A percentile compares a stretch with the other conserved stretches of the same genome.
phyloP scores from a whole-genome alignment of 345 rosid species.

The Murraya koenigii region DNA sequence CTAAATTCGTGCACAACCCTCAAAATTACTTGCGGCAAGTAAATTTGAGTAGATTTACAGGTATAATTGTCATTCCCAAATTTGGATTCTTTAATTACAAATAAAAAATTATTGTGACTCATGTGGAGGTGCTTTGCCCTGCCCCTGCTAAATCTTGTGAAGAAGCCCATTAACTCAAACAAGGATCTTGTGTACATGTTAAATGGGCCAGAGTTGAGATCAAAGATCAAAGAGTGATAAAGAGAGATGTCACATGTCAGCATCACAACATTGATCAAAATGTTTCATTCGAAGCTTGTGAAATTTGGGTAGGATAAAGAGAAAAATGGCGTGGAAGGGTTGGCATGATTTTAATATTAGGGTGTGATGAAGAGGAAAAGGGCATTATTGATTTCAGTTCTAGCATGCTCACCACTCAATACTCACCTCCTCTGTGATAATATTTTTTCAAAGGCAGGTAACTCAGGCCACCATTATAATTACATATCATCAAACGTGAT shows the following conservation, averaged over 20 bases:
- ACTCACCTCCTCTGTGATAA: constrained; percentile 4
- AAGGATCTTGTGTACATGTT: constrained; percentile 14
- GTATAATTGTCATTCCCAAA: too few species aligned
- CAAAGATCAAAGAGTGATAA: not conserved
- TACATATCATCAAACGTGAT: constrained; percentile 3
- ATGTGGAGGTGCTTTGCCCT: too few species aligned
- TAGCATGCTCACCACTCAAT: not conserved
- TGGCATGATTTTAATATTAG: constrained; percentile 20
- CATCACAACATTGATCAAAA: too few species aligned
- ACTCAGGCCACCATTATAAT: constrained; percentile 23
- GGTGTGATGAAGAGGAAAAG: constrained; percentile 8
- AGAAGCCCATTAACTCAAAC: constrained; percentile 12
- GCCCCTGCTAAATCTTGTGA: too few species aligned
- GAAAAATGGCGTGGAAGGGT: constrained; percentile 9
- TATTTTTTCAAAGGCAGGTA: not conserved
- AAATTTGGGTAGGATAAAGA: not conserved
- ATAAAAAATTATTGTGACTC: constrained; percentile 15
- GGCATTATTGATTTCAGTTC: constrained; percentile 26
- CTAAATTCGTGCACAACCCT: too few species aligned
- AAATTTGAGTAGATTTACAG: too few species aligned
- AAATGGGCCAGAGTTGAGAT: not conserved
- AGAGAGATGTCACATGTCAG: too few species aligned
- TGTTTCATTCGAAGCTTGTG: too few species aligned
- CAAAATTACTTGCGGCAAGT: too few species aligned
- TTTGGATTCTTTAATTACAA: not conserved